Evolutionary conservation across 2,329 filamentous ascomycete species (phyloP), one percentile per base, ranked within the genome.

Genomic region (Cercospora sp.): DNA sequence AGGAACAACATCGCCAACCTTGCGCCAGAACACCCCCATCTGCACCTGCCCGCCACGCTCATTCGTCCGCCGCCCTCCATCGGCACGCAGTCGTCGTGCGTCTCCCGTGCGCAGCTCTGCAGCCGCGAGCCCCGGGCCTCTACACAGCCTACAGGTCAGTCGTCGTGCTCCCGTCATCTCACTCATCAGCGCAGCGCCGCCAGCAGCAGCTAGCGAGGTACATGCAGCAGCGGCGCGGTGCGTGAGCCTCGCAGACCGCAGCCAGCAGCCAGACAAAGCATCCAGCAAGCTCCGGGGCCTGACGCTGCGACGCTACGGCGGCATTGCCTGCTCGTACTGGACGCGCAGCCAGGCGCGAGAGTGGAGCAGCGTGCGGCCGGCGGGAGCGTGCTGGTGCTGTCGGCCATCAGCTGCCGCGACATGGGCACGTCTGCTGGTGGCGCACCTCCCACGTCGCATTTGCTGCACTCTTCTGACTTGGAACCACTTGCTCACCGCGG

Each of bases 361-460:
- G 13, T 34, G 26, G 28, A 63, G 61, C 45, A 40, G 37, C 37
- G 37, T 40, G 8, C 37, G 37, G 37, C 37, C 37, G 37, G 37
- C 37, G 37, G 61, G 61, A 63, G 61, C 61, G 61, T 26, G 60
- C 58, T 21, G 55, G 10, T 21, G 58, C 30, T 24, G 58, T 13
- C 60, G 26, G 60, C 58, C 32, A 21, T 24, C 58, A 26, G 30
- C 58, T 21, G 34, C 32, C 18, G 58, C 30, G 58, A 62, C 60
- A 62, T 62, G 60, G 60, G 60, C 58, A 16, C 37, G 26, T 43
- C 24, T 45, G 58, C 60, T 62, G 60, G 60, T 62, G 61, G 61
- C 61, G 63, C 63, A n/a, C 58, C 63, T 65, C 63, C 63, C 63
- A 65, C 63, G 63, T 66, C 55, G 55, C 53, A 49, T 60, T 34